Percentiles rank a stretch among this genome's conserved stretches.
Conservation (phyloP, 1,284 basidiomycete species). For the Cerioporus squamosus region DNA sequence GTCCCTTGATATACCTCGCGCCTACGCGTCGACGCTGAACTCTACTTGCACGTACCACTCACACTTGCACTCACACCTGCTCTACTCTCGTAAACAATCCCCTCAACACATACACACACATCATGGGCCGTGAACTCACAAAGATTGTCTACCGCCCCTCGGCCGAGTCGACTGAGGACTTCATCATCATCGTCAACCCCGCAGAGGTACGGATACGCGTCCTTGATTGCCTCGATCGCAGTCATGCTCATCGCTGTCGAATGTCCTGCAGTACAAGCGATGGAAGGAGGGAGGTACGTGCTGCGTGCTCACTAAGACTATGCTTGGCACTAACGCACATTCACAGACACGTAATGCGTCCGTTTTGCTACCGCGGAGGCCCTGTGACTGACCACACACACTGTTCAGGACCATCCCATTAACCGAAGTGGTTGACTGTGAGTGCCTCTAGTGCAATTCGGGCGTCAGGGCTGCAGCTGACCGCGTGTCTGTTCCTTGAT, state of each 20-base stretch:
- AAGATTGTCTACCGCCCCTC: conserved; percentile 82
- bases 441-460: conserved; percentile 33
- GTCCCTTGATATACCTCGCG: conserved; percentile 19
- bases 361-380: not conserved
- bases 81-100: not conserved
- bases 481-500: not conserved
- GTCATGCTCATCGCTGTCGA: conserved; percentile 10
- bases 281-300: conserved; percentile 77
- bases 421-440: conserved; percentile 76
- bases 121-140: conserved; percentile 46
- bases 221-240: not conserved
- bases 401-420: conserved; percentile 63
- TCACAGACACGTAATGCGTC: conserved; percentile 65
- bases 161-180: conserved; percentile 71
- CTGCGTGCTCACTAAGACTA: conserved; percentile 3
- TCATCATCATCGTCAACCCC: conserved; percentile 67
- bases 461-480: not conserved
- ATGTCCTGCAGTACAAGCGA: conserved; percentile 62
- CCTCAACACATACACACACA: not conserved
- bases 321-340: conserved; percentile 25
- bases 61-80: not conserved
- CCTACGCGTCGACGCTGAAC: not conserved
- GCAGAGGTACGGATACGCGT: conserved; percentile 52
- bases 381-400: conserved; percentile 11
- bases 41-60: too few species aligned